Base-by-base conservation (phyloP, 306 rosid genomes). In the Alnus rubra region DNA sequence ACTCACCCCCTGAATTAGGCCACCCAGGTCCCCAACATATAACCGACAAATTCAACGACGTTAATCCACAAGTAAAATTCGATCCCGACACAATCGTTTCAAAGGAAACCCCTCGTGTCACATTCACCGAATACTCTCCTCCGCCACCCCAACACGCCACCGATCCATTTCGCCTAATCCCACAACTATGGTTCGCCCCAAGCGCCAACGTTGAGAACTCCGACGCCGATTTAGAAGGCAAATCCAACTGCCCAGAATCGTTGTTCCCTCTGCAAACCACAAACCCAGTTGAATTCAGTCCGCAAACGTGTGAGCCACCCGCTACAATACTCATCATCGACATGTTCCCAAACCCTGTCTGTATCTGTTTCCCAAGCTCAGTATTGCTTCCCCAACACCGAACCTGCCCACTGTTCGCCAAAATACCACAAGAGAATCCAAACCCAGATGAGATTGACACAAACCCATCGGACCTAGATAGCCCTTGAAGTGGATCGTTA, bases 21-120 rank as follows among this genome's bases (percentile, higher is more conserved):
- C 96, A 92, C 15, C 97, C 97, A 53, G 91, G 86, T 14, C 98
- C 98, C 97, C 97, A 94, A 84, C 98, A 94, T 37, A 88, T 2
- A n/a, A 94, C 76, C 2, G 92, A 82, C 30, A 88, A 84, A 73
- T 87, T 88, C 0, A 7, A 5, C 3, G 87, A 78, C 0, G 65
- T 82, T 62, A 94, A 85, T 33, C 98, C 98, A 84, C 98, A 94
- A 69, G 88, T 83, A 77, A 92, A 94, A 83, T 90, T 78, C 33
- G 87, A 89, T 10, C 94, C 97, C 18, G 98, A 87, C 81, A 80
- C 90, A 54, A 94, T 87, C 5, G 85, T 64, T 74, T 91, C 91
- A 78, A 94, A 94, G 12, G 85, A 82, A 76, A 80, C 76, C 2
- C 77, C 74, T 12, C 67, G 11, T 0, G 79, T 78, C 9, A 50